These are phyloP conservation scores for Xylaria sp. DNA, from an alignment of 2,329 filamentous ascomycete species.

Conservation along the genomic window DNA sequence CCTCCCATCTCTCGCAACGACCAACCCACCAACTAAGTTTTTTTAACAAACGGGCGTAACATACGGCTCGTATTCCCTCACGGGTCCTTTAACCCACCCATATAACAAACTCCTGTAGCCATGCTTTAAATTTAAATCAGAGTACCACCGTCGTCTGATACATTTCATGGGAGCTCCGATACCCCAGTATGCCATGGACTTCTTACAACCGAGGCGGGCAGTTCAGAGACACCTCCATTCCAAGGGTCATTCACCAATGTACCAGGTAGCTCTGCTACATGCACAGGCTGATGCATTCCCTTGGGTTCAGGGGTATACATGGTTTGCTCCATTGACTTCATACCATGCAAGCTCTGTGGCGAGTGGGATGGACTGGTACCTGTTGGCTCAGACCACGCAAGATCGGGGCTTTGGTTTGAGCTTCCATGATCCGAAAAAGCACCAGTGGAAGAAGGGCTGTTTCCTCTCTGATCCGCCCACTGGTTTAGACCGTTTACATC, in stretches of 20 bases:
- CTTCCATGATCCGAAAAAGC: conserved; percentile 24
- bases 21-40: neutral
- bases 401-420: conserved; percentile 21
- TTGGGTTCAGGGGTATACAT: conserved; percentile 30
- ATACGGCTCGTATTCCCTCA: neutral
- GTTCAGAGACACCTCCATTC: conserved; percentile 35
- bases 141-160: neutral
- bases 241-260: conserved; percentile 36
- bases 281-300: conserved; percentile 4
- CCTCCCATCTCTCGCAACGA: neutral
- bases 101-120: neutral
- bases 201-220: conserved; percentile 28
- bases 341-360: conserved; percentile 23
- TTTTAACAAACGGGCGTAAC: neutral
- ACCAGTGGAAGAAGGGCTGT: conserved; percentile 14
- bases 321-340: conserved; percentile 29
- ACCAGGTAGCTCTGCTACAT: conserved; percentile 34
- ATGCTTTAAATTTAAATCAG: neutral
- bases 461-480: conserved; percentile 33
- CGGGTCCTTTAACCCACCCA: neutral
- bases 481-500: conserved; percentile 31
- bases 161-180: conserved; percentile 29
- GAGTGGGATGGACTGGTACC: conserved; percentile 12
- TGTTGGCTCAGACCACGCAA: conserved; percentile 26
- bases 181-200: conserved; percentile 22